A percentile compares a stretch with the other conserved stretches of the same genome.
Conservation (phyloP, 2,329 filamentous ascomycete species). For the Alternaria sp. region DNA sequence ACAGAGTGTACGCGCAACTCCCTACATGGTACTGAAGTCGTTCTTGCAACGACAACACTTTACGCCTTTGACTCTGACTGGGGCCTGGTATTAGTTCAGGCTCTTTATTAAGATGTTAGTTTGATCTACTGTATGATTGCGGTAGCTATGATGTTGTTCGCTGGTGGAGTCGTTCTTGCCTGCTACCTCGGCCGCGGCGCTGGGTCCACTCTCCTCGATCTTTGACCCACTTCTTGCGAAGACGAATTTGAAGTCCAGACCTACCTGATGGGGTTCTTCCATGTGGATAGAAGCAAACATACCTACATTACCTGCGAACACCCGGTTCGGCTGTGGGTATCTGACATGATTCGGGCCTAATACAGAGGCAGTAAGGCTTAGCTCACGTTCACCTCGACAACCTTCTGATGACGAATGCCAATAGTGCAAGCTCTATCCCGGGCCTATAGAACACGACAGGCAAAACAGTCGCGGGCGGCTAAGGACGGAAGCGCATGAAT, state of each 20-base stretch:
- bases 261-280: background rate
- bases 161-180: background rate
- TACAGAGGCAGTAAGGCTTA: background rate
- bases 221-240: background rate
- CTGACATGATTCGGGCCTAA: slow-evolving; percentile 6
- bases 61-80: background rate
- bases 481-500: background rate
- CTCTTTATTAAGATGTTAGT: background rate
- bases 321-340: slow-evolving; percentile 5
- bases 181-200: background rate
- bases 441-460: slow-evolving; percentile 3
- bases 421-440: background rate
- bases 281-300: background rate
- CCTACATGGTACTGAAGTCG: background rate
- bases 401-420: background rate
- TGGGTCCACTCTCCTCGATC: background rate
- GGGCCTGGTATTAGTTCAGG: background rate
- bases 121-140: background rate
- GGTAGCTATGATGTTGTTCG: background rate
- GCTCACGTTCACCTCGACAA: slow-evolving; percentile 3
- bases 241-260: background rate
- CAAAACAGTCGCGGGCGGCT: slow-evolving; percentile 1
- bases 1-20: background rate
- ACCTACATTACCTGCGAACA: slow-evolving; percentile 1
- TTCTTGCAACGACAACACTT: background rate